Base-by-base conservation (phyloP, 495 filamentous ascomycete species). In the Aspergillus sparsus region DNA sequence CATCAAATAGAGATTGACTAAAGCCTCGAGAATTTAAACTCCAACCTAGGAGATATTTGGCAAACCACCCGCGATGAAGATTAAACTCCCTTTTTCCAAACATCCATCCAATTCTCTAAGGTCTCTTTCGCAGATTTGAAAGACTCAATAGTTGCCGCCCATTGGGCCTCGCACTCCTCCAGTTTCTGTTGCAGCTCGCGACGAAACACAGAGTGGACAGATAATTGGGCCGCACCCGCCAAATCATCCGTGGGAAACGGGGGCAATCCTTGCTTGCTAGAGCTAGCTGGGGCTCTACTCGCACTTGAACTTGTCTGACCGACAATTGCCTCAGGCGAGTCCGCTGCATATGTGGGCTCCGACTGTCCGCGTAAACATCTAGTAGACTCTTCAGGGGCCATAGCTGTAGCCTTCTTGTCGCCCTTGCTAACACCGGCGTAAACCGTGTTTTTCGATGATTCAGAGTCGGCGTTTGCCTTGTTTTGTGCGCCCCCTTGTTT, bases 91-190 rank as follows among this genome's bases (percentile, higher is more conserved):
- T 32, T 34, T n/a, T 51, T 21, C 49, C 49, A 51, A 7, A 31
- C 21, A 12, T 34, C 49, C 21, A 62, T 15, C 68, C 68, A 72
- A 31, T 6, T 31, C 1, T 67, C 60, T 27, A 71, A 44, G 4
- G 54, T 41, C n/a, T 52, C 10, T 27, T 64, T 49, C 7, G 54
- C 57, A 10, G 53, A 47, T 1, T 50, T 15, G 16, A 65, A 35
- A 33, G 66, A 57, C 42, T 58, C 18, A 21, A 64, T 45, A 6
- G 55, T 45, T 13, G 39, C 49, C 12, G 33, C 9, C 42, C 57
- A 64, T 27, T 60, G 57, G 9, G 15, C 36, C 33, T 66, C 37
- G 33, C 62, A 69, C 7, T 64, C 63, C 33, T 64, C 55, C 18
- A 71, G 32, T 7, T 16, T 49, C 35, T 18, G 8, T 18, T 57